phyloP scores from a whole-genome alignment of 352 stramenopile genomes.

The Phytophthora pseudosyringae region DNA sequence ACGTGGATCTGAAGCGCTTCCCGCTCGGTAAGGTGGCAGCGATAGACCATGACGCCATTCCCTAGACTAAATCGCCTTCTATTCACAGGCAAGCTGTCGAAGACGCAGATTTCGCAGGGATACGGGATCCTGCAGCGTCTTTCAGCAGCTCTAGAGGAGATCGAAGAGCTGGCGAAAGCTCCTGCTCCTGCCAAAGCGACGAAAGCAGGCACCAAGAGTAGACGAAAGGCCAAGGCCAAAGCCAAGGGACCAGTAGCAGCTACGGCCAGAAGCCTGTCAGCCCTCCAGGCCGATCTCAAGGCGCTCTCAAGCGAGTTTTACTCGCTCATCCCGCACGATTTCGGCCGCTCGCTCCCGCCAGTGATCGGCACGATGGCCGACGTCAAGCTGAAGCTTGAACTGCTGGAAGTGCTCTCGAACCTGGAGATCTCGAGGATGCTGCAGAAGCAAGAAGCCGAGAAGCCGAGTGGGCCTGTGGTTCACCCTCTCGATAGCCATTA shows the following conservation, averaged over 20 bases:
- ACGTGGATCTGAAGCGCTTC: conserved; percentile 64
- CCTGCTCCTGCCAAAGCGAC: conserved; percentile 13
- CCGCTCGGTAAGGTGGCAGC: conserved; percentile 38
- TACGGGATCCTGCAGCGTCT: conserved; percentile 64
- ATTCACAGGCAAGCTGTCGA: conserved; percentile 49
- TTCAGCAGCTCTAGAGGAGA: conserved; percentile 47
- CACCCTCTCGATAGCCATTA: conserved; percentile 67
- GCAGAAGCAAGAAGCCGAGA: conserved; percentile 41
- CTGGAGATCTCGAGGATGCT: conserved; percentile 70
- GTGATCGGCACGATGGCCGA: conserved; percentile 60
- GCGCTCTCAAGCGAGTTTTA: conserved; percentile 72
- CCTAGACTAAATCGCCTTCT: neutral
- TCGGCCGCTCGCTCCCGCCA: conserved; percentile 58
- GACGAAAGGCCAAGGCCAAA: conserved; percentile 36
- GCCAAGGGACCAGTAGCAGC: conserved; percentile 28
- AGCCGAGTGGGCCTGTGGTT: conserved; percentile 20
- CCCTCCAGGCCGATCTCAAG: conserved; percentile 50
- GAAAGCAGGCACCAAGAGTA: conserved; percentile 28
- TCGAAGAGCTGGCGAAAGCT: conserved; percentile 37
- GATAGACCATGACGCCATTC: neutral
- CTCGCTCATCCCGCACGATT: conserved; percentile 73
- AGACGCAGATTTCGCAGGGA: conserved; percentile 66
- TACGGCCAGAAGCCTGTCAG: conserved; percentile 23
- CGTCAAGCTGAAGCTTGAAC: conserved; percentile 64
- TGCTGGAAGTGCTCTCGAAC: conserved; percentile 67